Conservation (phyloP, 352 stramenopile species). For the Phytophthora pluvialis region DNA sequence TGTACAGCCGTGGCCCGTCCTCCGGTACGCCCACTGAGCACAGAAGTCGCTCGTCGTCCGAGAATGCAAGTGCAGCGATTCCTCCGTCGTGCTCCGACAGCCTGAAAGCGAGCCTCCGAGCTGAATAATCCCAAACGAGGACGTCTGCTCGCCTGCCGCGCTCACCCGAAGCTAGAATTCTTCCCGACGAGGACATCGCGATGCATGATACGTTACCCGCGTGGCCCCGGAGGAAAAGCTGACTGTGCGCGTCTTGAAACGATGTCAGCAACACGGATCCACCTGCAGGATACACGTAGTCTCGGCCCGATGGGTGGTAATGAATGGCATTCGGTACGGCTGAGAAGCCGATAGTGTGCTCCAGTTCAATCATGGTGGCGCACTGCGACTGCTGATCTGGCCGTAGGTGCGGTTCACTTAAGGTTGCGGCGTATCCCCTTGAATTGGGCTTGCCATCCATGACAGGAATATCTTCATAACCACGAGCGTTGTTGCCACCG, state of each 20-base stretch:
- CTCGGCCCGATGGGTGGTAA: conserved; percentile 78
- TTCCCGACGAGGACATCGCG: conserved; percentile 74
- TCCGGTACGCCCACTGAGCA: conserved; percentile 78
- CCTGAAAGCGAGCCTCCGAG: conserved; percentile 73
- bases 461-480: conserved; percentile 21
- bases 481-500: conserved; percentile 24
- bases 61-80: conserved; percentile 90
- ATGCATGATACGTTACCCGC: conserved; percentile 83
- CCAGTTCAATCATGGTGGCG: conserved; percentile 75
- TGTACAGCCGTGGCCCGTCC: conserved; percentile 83
- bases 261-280: conserved; percentile 84
- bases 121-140: conserved; percentile 90
- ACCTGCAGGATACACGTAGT: conserved; percentile 91
- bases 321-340: conserved; percentile 83
- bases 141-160: conserved; percentile 83
- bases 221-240: conserved; percentile 88
- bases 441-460: conserved; percentile 18
- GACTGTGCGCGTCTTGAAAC: conserved; percentile 81
- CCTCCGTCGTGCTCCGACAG: conserved; percentile 92
- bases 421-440: conserved; percentile 10
- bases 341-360: conserved; percentile 94
- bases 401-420: conserved; percentile 3
- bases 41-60: conserved; percentile 90
- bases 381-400: conserved; percentile 21
- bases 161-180: conserved; percentile 88